Percentiles rank a stretch among this genome's conserved stretches.
Conservation (phyloP, 2,329 filamentous ascomycete species). For the Venturia oleaginea region DNA sequence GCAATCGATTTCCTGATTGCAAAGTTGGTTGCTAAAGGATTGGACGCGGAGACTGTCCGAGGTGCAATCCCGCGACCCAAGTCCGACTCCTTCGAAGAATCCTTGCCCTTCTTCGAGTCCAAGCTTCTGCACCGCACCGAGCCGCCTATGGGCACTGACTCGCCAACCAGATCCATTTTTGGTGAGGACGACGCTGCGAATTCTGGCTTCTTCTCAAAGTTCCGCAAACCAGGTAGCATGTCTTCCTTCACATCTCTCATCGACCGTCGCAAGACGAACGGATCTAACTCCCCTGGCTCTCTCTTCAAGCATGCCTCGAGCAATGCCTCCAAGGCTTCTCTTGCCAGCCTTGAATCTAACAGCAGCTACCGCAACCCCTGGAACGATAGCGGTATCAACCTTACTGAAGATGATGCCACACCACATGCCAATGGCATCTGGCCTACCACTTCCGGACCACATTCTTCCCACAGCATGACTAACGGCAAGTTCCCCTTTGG, state of each 20-base stretch:
- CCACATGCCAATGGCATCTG: slow-evolving; percentile 11
- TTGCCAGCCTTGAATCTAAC: slow-evolving; percentile 91
- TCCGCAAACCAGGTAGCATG: slow-evolving; percentile 91
- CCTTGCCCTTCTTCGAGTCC: slow-evolving; percentile 91
- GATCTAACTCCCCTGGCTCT: slow-evolving; percentile 63
- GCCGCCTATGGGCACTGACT: slow-evolving; percentile 67
- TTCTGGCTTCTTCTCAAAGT: slow-evolving; percentile 72
- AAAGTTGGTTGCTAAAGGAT: slow-evolving; percentile 74
- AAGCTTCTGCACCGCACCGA: slow-evolving; percentile 92
- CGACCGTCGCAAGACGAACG: slow-evolving; percentile 73
- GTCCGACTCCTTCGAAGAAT: slow-evolving; percentile 97
- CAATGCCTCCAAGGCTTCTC: slow-evolving; percentile 86
- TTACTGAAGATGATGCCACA: slow-evolving; percentile 67
- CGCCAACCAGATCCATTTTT: slow-evolving; percentile 78
- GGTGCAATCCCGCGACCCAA: slow-evolving; percentile 96
- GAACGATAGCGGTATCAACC: slow-evolving; percentile 95
- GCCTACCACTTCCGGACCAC: slow-evolving; percentile 8
- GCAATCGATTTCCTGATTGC: slow-evolving; percentile 90
- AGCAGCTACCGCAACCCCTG: slow-evolving; percentile 93
- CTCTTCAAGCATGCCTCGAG: slow-evolving; percentile 85
- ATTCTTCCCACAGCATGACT: slow-evolving; percentile 9
- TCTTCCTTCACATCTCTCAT: slow-evolving; percentile 93
- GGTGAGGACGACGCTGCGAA: slow-evolving; percentile 73
- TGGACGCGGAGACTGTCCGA: slow-evolving; percentile 81
- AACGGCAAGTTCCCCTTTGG: slow-evolving; percentile 4